Base-by-base conservation (phyloP, 495 filamentous ascomycete species). In the Penicillium odoratum region DNA sequence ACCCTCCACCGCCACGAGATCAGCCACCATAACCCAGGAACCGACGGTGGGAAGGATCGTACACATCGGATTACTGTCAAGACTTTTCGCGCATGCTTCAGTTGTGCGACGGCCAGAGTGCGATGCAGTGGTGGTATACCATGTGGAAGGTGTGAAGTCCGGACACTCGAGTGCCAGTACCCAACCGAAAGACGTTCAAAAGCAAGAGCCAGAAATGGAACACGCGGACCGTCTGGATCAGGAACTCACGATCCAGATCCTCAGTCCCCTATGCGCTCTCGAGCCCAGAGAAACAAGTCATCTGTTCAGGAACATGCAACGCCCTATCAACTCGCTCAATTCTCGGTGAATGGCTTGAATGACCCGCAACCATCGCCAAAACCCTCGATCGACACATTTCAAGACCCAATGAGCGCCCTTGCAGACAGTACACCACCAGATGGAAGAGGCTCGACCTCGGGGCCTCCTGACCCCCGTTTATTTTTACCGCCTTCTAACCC, bases 1-100 rank as follows among this genome's bases (percentile, higher is more conserved):
- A 82, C 83, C 15, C 74, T 86, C 21, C 73, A 80, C 62, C 80
- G 82, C 13, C 83, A 86, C 61, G 78, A 81, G 56, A 57, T 80
- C 44, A 80, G 78, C 59, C 81, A 84, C 57, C 71, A 77, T 71
- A 68, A 74, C 57, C 51, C 69, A 36, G 67, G 70, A 66, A 52
- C 57, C 3, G 71, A 77, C 46, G 74, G 74, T 0, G 68, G 68
- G 15, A 72, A 72, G 62, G 77, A 73, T 59, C 69, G 68, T 47
- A 68, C 71, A 33, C 75, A 72, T 59, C 59, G 77, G 28, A 68
- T 76, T 59, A 70, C 74, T n/a, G 69, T 80, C 61, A 74, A 82
- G 59, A 75, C 76, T 2, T 78, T 78, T 45, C 69, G 78, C 56
- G 83, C 83, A 7, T 86, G 83, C 51, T 74, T 70, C 47, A 72